A percentile compares a stretch with the other conserved stretches of the same genome.
Evolutionary conservation across 768 basidiomycete species (phyloP).

Genomic region (Russula virescens): DNA sequence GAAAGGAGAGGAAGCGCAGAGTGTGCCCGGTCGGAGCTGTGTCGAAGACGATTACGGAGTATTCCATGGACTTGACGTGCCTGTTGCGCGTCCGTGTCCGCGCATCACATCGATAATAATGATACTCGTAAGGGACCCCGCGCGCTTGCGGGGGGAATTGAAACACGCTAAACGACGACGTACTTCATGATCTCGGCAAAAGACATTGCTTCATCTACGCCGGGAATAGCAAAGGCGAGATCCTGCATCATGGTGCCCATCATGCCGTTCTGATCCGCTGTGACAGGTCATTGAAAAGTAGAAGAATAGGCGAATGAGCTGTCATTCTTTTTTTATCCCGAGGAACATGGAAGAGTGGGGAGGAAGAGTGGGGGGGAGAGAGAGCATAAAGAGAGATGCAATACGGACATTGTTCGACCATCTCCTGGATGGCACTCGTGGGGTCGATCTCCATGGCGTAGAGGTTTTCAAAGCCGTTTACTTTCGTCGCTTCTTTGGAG

Average conservation of each 20-base stretch:
- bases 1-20: constrained; percentile 97
- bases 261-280: constrained; percentile 85
- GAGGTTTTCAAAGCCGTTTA: constrained; percentile 95
- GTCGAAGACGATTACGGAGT: constrained; percentile 99
- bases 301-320: background rate
- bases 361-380: no score
- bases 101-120: background rate
- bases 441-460: constrained; percentile 99
- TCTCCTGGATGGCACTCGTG: constrained; percentile 94
- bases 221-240: constrained; percentile 96
- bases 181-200: constrained; percentile 99
- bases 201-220: constrained; percentile 99
- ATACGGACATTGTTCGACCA: constrained; percentile 92
- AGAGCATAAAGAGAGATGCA: background rate
- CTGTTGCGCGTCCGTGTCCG: constrained; percentile 42
- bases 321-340: background rate
- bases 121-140: no score
- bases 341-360: background rate
- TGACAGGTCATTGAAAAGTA: no score
- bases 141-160: no score
- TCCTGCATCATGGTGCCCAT: constrained; percentile 99
- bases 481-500: constrained; percentile 96
- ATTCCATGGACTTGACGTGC: constrained; percentile 99
- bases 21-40: constrained; percentile 99
- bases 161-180: constrained; percentile 26